Evolutionary conservation across 2,329 filamentous ascomycete species (phyloP).

Genomic region (Colletotrichum endophyticum): DNA sequence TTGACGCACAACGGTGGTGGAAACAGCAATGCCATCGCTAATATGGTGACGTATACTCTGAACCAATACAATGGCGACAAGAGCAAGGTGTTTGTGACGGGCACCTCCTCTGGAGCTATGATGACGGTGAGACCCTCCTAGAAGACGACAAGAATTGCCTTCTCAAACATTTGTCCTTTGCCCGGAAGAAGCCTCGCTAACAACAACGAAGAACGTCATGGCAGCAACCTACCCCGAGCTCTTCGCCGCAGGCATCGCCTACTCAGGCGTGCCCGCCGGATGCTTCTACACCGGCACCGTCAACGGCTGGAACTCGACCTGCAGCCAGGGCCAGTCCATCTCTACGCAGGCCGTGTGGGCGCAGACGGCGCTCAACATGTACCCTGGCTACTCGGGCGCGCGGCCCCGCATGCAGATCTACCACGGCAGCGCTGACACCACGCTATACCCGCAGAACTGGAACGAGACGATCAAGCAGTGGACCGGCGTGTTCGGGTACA

Average conservation of each 20-base stretch:
- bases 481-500: constrained; percentile 52
- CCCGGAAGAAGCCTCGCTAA: background rate
- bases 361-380: constrained; percentile 47
- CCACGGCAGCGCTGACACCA: constrained; percentile 58
- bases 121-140: constrained; percentile 40
- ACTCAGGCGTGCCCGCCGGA: constrained; percentile 47
- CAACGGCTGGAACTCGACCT: constrained; percentile 55
- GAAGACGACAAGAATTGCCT: rapidly evolving
- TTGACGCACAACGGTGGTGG: constrained; percentile 62
- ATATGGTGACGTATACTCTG: constrained; percentile 64
- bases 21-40: constrained; percentile 60
- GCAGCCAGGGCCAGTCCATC: constrained; percentile 49
- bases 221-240: constrained; percentile 52
- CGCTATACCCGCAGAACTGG: constrained; percentile 58
- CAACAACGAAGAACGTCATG: constrained; percentile 41
- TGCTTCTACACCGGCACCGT: constrained; percentile 47
- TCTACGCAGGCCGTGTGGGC: constrained; percentile 53
- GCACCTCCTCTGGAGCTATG: constrained; percentile 53
- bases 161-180: background rate
- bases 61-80: constrained; percentile 55
- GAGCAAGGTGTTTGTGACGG: constrained; percentile 58
- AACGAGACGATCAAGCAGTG: constrained; percentile 63
- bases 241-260: constrained; percentile 48
- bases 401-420: constrained; percentile 63
- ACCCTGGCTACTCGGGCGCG: constrained; percentile 53